Evolutionary conservation across 306 rosid genomes (phyloP), one percentile per base, ranked within the genome.

Genomic region (Prunus fruticosa): DNA sequence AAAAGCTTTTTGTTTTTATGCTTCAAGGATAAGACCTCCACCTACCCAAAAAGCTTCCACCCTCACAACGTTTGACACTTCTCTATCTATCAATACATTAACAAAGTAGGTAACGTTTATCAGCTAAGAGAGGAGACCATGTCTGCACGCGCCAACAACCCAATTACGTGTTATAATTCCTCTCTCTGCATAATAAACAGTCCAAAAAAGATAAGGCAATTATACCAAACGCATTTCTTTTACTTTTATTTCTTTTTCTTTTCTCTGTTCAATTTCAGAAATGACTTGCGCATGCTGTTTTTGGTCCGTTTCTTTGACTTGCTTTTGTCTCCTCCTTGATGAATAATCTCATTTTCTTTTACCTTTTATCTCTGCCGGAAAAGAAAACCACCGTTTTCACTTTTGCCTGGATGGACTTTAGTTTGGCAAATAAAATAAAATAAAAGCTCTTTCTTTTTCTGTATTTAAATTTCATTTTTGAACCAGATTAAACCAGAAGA

Each of bases 11-110:
- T 69, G 50, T 30, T 38, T 28, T 63, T 61, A 34, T 47, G 64
- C 30, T 45, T 46, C 46, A 25, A 60, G 69, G 77, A 73, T 60
- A 60, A 61, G 46, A 58, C 22, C 50, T 51, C 67, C 74, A 68
- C 76, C 86, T 30, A 64, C 46, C 70, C 73, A 74, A 22, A 64
- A 68, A 64, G 76, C 67, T 32, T 14, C 47, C 72, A 53, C 64
- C 68, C 5, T 22, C 46, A 15, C 28, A 73, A 74, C 57, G 22
- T 73, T 20, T 10, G 70, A 25, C 53, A 47, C 15, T 64, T 72
- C 56, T 46, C 51, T 13, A 30, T 46, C 51, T 13, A 30, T 41
- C 16, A 63, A 56, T 3, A 54, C 32, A 30, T 10, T 5, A 51
- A 38, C 64, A 27, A 64, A 79, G 57, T 14, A 14, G 65, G 49